These are phyloP conservation scores for Nemania sp. DNA, from an alignment of 2,329 filamentous ascomycete species.

Conservation along the genomic window DNA sequence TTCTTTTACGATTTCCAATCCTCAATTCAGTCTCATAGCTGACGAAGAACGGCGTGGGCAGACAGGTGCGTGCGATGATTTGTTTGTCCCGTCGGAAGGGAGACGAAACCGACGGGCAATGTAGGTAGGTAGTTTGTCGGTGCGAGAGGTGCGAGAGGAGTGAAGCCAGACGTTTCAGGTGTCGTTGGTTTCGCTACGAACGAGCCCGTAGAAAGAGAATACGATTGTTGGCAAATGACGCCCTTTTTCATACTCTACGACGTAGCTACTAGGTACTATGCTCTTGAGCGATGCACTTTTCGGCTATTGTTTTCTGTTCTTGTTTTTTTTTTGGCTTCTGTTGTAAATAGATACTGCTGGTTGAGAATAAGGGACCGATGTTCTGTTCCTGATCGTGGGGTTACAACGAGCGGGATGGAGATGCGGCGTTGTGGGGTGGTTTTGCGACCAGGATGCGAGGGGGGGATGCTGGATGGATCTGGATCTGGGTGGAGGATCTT, in stretches of 20 bases:
- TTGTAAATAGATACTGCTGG: too few relatives aligned
- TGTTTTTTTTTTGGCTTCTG: too few relatives aligned
- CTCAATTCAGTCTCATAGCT: constrained; percentile 31
- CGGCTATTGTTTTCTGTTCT: too few relatives aligned
- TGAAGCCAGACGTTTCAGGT: constrained; percentile 13
- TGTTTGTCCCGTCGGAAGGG: constrained; percentile 13
- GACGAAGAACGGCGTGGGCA: not conserved
- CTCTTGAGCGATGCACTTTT: constrained; percentile 7
- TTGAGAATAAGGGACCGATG: constrained; percentile 19
- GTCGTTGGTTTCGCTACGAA: constrained; percentile 4
- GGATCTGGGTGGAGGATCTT: constrained; percentile 29
- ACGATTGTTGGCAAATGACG: constrained; percentile 28
- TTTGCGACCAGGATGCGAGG: constrained; percentile 37
- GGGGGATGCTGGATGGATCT: constrained; percentile 26
- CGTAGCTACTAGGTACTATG: not conserved
- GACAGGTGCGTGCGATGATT: not conserved
- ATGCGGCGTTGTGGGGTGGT: constrained; percentile 34
- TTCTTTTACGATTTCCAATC: not conserved
- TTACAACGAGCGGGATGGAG: constrained; percentile 30
- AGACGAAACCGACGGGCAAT: constrained; percentile 9
- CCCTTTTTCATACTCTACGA: constrained; percentile 38
- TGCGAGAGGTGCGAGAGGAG: constrained; percentile 5
- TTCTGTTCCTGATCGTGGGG: constrained; percentile 24
- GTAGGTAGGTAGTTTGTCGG: constrained; percentile 6
- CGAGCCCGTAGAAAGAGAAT: constrained; percentile 40